Percentiles rank a stretch among this genome's conserved stretches.
These are phyloP conservation scores for Collybiopsis luxurians DNA, from an alignment of 768 basidiomycete species.

Conservation along the genomic window DNA sequence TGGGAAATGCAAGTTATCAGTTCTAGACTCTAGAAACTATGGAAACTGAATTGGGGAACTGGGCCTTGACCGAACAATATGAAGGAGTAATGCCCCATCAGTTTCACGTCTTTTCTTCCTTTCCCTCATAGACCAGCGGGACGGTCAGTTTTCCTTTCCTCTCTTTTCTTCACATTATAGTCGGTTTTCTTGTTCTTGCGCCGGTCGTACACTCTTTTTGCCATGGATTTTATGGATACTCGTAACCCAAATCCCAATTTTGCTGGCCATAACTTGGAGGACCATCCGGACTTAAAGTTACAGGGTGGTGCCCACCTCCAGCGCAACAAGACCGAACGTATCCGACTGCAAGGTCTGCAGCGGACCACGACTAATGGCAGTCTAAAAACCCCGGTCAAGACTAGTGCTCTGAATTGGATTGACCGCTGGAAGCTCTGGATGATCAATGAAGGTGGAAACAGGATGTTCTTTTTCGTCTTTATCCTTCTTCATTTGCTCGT, in stretches of 20 bases:
- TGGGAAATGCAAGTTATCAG: neutral
- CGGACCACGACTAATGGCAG: conserved; percentile 44
- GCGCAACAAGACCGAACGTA: conserved; percentile 84
- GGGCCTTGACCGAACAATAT: neutral
- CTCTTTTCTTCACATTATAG: conserved; percentile 27
- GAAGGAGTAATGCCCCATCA: neutral
- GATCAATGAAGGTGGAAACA: conserved; percentile 87
- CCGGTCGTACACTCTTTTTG: conserved; percentile 30
- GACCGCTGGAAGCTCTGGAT: conserved; percentile 67
- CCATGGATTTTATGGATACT: conserved; percentile 22
- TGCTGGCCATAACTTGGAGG: conserved; percentile 52
- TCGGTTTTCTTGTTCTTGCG: conserved; percentile 24
- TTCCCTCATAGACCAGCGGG: conserved; percentile 37
- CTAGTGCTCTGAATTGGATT: conserved; percentile 30
- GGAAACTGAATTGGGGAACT: neutral
- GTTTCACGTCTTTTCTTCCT: conserved; percentile 17
- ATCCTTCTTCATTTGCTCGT: conserved; percentile 80
- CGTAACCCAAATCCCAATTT: conserved; percentile 69
- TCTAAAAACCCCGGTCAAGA: conserved; percentile 17
- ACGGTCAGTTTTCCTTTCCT: conserved; percentile 35
- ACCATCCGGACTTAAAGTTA: conserved; percentile 47
- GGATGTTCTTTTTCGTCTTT: conserved; percentile 79
- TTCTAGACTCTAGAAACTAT: conserved; percentile 7
- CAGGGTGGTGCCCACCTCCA: conserved; percentile 51
- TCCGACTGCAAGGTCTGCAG: conserved; percentile 83